Conservation (phyloP, 441 rosid species). For the Brassica balearica region DNA sequence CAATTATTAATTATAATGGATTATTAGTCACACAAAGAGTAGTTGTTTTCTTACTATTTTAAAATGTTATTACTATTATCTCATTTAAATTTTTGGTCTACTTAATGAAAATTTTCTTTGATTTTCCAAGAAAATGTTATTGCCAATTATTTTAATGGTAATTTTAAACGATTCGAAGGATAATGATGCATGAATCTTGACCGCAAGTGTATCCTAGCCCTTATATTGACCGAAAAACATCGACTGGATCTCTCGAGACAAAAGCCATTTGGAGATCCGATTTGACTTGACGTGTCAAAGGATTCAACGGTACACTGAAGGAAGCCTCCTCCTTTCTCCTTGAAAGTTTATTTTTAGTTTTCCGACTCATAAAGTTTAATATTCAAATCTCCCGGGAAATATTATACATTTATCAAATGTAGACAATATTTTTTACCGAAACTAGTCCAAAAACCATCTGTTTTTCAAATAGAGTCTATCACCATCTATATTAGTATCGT, state of each 20-base stretch:
- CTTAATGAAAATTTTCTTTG: not conserved
- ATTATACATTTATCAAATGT: not conserved
- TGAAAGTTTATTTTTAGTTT: constrained; percentile 15
- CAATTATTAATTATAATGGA: not conserved
- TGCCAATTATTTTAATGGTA: not conserved
- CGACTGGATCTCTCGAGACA: constrained; percentile 18
- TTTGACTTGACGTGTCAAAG: constrained; percentile 39
- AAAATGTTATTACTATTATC: not conserved
- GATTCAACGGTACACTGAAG: constrained; percentile 21
- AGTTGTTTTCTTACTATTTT: not conserved
- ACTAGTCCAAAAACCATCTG: not conserved
- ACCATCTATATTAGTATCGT: not conserved
- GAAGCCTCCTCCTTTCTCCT: constrained; percentile 33
- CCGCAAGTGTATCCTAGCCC: constrained; percentile 30
- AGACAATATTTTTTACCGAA: not conserved
- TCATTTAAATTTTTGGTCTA: not conserved
- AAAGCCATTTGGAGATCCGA: constrained; percentile 38
- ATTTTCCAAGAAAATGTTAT: not conserved
- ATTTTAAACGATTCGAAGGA: not conserved
- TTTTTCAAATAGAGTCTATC: not conserved
- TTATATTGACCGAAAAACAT: constrained; percentile 17
- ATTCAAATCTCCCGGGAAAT: constrained; percentile 14
- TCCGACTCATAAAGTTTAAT: constrained; percentile 11
- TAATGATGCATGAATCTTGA: constrained; percentile 39
- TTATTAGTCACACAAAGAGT: not conserved